Percentiles rank a stretch among this genome's conserved stretches.
These are phyloP conservation scores for Taphrina betulina DNA, from an alignment of 1,139 yeast species.

Conservation along the genomic window DNA sequence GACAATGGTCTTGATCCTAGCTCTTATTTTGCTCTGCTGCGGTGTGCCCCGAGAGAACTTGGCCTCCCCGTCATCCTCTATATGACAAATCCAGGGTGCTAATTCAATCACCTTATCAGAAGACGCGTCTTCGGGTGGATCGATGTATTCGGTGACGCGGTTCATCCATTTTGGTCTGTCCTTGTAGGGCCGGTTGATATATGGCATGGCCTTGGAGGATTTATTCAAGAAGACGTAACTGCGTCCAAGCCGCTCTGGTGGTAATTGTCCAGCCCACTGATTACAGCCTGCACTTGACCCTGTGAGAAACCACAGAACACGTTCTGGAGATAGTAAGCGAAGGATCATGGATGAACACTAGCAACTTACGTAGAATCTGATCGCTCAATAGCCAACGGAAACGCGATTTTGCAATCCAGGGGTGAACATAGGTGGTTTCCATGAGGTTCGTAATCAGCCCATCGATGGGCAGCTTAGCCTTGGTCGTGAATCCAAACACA, in stretches of 20 bases:
- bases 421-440: neutral
- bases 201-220: neutral
- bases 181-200: neutral
- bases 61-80: neutral
- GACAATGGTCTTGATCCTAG: neutral
- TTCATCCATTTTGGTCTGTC: neutral
- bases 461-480: neutral
- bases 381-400: neutral
- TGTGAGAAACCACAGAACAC: neutral
- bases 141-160: neutral
- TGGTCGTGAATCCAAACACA: neutral
- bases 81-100: neutral
- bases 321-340: too few species aligned
- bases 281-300: neutral
- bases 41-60: neutral
- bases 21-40: neutral
- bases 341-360: too few species aligned
- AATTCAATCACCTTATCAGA: neutral
- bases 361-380: neutral
- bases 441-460: neutral
- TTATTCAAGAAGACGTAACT: neutral
- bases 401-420: neutral
- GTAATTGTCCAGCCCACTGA: neutral
- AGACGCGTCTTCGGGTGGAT: constrained; percentile 1
- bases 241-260: constrained; percentile 3